A percentile compares a stretch with the other conserved stretches of the same genome.
Conservation (phyloP, 257 asterid genomes). For the Paraleonurus japonicus region DNA sequence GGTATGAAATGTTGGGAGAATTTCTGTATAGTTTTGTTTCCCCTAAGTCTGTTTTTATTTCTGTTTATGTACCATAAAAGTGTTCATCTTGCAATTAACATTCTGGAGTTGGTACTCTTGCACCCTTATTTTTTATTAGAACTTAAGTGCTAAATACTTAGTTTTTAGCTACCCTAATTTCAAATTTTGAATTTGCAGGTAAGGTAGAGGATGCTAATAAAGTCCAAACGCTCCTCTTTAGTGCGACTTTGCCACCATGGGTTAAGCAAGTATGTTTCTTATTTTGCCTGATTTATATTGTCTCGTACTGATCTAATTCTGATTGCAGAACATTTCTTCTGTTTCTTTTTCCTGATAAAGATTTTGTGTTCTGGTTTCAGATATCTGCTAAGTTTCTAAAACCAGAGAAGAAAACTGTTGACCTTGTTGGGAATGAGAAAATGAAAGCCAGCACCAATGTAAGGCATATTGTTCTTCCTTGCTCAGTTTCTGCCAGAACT, state of each 20-base stretch:
- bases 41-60: not conserved
- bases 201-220: slow-evolving; percentile 78
- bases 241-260: slow-evolving; percentile 95
- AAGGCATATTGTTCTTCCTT: slow-evolving; percentile 87
- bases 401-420: slow-evolving; percentile 78
- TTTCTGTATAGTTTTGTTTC: not conserved
- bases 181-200: slow-evolving; percentile 39
- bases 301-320: not conserved
- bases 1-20: slow-evolving; percentile 40
- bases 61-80: not conserved
- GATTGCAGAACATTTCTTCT: not conserved
- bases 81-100: not conserved
- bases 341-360: slow-evolving; percentile 2
- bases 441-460: slow-evolving; percentile 96
- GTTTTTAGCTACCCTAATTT: not conserved
- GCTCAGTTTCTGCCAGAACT: slow-evolving; percentile 80
- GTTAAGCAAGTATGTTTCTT: slow-evolving; percentile 59
- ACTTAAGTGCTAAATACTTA: not conserved
- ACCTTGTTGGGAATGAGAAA: slow-evolving; percentile 94
- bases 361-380: slow-evolving; percentile 36
- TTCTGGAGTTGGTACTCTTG: not conserved
- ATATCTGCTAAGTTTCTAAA: slow-evolving; percentile 70
- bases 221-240: slow-evolving; percentile 95
- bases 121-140: not conserved
- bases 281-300: not conserved